Percentiles rank a stretch among this genome's conserved stretches.
Evolutionary conservation across 2,329 filamentous ascomycete species (phyloP).

Genomic region (Xylaria sp.): DNA sequence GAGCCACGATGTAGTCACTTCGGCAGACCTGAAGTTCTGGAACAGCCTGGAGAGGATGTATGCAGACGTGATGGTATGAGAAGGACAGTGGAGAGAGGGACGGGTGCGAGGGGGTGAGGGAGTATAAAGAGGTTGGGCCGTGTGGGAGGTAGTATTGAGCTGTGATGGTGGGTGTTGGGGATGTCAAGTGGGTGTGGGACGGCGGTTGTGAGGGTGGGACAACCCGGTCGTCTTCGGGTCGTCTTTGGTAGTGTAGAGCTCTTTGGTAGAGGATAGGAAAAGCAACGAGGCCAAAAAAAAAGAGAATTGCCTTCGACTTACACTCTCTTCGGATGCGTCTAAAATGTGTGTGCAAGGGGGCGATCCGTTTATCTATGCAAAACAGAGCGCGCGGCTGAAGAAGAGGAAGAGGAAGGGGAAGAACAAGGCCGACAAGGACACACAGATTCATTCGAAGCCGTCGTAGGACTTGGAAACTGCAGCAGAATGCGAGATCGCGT

Average conservation of each 20-base stretch:
- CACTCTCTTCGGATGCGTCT: slow-evolving; percentile 19
- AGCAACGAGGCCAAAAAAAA: slow-evolving; percentile 13
- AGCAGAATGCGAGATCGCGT: slow-evolving; percentile 34
- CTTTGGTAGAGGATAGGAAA: not conserved
- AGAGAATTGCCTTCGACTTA: slow-evolving; percentile 30
- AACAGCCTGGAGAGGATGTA: slow-evolving; percentile 34
- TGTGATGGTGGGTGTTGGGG: slow-evolving; percentile 21
- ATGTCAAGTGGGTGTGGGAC: slow-evolving; percentile 14
- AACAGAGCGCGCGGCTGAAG: slow-evolving; percentile 33
- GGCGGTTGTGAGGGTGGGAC: not conserved
- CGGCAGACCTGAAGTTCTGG: slow-evolving; percentile 26
- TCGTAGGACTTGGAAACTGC: slow-evolving; percentile 27
- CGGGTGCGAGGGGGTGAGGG: slow-evolving; percentile 30
- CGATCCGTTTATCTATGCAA: slow-evolving; percentile 35
- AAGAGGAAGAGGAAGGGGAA: not conserved
- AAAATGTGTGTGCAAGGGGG: slow-evolving; percentile 19
- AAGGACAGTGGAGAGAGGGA: slow-evolving; percentile 36
- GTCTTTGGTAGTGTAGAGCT: not conserved
- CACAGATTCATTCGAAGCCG: slow-evolving; percentile 19
- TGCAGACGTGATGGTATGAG: slow-evolving; percentile 31
- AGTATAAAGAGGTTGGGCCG: slow-evolving; percentile 38
- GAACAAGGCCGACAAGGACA: too few relatives aligned
- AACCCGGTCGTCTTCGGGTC: not conserved
- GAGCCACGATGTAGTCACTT: slow-evolving; percentile 3
- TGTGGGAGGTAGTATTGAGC: slow-evolving; percentile 24